Evolutionary conservation across 495 filamentous ascomycete species (phyloP).

Genomic region (Neurospora africana): DNA sequence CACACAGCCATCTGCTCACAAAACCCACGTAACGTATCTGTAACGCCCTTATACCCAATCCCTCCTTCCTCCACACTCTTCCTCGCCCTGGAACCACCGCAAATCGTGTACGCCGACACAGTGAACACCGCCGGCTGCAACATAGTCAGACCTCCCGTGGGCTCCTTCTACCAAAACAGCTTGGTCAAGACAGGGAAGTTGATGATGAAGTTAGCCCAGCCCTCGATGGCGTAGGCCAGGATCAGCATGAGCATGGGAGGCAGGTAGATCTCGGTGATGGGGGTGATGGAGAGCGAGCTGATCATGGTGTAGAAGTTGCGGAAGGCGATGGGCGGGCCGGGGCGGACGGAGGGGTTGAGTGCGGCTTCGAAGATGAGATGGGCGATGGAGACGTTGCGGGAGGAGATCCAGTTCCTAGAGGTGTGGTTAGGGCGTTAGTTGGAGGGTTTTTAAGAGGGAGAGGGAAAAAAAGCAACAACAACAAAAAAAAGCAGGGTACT

Average conservation of each 20-base stretch:
- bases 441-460: neutral
- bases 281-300: slow-evolving; percentile 13
- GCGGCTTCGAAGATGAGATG: slow-evolving; percentile 49
- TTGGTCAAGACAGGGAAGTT: slow-evolving; percentile 23
- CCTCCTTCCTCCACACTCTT: slow-evolving; percentile 39
- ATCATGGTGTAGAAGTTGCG: slow-evolving; percentile 22
- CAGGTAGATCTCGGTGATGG: slow-evolving; percentile 21
- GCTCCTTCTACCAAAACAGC: slow-evolving; percentile 26
- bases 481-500: neutral
- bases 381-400: slow-evolving; percentile 45
- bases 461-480: neutral
- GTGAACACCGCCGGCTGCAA: slow-evolving; percentile 43
- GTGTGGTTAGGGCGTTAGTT: neutral
- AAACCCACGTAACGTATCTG: slow-evolving; percentile 41
- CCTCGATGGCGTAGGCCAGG: slow-evolving; percentile 39
- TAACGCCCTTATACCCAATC: slow-evolving; percentile 36
- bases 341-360: slow-evolving; percentile 17
- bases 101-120: slow-evolving; percentile 32
- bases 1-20: slow-evolving; percentile 41
- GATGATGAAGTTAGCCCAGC: slow-evolving; percentile 20
- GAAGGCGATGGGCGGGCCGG: slow-evolving; percentile 23
- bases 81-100: slow-evolving; percentile 38
- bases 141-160: slow-evolving; percentile 25
- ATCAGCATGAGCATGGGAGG: slow-evolving; percentile 36
- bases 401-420: slow-evolving; percentile 36